Percentiles rank a stretch among this genome's conserved stretches.
Evolutionary conservation across 2,329 filamentous ascomycete species (phyloP).

Genomic region (Pyrenophora tritici-repentis): DNA sequence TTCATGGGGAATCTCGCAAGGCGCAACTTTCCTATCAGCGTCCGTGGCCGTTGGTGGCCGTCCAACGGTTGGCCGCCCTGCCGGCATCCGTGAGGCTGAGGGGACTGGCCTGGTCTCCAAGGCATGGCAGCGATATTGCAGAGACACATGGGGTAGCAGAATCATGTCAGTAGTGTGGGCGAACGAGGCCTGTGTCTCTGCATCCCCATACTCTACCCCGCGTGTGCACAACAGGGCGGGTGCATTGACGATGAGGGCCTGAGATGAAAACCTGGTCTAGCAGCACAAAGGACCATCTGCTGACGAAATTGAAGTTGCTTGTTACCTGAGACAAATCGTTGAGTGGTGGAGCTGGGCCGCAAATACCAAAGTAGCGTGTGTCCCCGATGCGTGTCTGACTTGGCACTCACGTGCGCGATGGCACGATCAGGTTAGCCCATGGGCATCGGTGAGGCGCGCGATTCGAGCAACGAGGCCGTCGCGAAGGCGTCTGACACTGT

Average conservation of each 20-base stretch:
- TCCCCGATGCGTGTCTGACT: constrained; percentile 41
- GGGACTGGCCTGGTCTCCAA: constrained; percentile 6
- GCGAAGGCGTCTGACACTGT: constrained; percentile 10
- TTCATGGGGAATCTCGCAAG: background rate
- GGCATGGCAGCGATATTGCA: background rate
- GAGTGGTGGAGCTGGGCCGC: constrained; percentile 30
- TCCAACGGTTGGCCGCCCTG: constrained; percentile 12
- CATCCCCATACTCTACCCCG: constrained; percentile 28
- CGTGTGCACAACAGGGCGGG: constrained; percentile 18
- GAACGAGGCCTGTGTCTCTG: constrained; percentile 9
- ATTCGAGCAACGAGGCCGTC: constrained; percentile 17
- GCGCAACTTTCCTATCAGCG: constrained; percentile 15
- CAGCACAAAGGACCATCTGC: constrained; percentile 25
- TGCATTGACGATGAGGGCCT: constrained; percentile 14
- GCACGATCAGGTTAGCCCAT: constrained; percentile 19
- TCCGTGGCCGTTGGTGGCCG: constrained; percentile 1
- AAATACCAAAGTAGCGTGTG: constrained; percentile 32
- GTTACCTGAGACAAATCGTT: constrained; percentile 38
- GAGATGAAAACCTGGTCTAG: constrained; percentile 22
- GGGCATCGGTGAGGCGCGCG: constrained; percentile 23
- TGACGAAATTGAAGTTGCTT: constrained; percentile 31
- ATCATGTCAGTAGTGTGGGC: constrained; percentile 4
- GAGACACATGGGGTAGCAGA: background rate
- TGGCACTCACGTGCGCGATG: constrained; percentile 33
- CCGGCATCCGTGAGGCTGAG: constrained; percentile 27